Evolutionary conservation across 2,329 filamentous ascomycete genomes (phyloP), one percentile per base, ranked within the genome.

Genomic region (Botryotinia calthae): DNA sequence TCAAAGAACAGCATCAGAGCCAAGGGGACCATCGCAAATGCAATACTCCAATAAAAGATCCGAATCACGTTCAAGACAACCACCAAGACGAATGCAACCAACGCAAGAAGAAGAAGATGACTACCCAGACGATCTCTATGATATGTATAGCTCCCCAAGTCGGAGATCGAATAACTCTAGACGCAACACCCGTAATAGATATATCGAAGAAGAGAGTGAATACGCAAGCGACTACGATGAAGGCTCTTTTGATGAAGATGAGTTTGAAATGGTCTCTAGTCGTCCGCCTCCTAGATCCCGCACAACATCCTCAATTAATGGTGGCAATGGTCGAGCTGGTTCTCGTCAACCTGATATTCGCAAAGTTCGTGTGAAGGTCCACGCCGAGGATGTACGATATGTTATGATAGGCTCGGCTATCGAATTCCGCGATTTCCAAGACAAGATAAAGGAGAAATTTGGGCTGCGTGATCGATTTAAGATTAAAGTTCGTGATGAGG

Each of bases 321-420:
- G 64, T 61, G 51, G 63, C 6, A 66, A 68, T 56, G 84, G 84
- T 16, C 85, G 88, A 58, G 86, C 85, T n/a, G 83, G 84, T 37
- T 90, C 89, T 12, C 85, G 89, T 76, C 82, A 88, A 72, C 88
- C 89, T 1, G 91, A 93, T 10, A 85, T 96, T 73, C 89, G 88
- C 75, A 91, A 95, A 82, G 90, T 98, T 76, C 89, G 95, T 54
- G 90, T 98, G 81, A 99, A 99, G 85, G 94, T 97, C 2, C 95
- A 98, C 80, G 90, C 87, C 5, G 92, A 94, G 62, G 96, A 99
- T 80, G 96, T 94, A 46, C 90, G 97, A 74, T 98, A 97, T 82
- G 92, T 98, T 76, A 94, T 98, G 88, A 89, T 98, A 70, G 89
- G 88, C 12, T 85, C 90, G 0, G 88, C 88, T 2, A 87, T 94